Conservation (phyloP, 2,329 filamentous ascomycete genomes). For the Cyphellophora europaea region DNA sequence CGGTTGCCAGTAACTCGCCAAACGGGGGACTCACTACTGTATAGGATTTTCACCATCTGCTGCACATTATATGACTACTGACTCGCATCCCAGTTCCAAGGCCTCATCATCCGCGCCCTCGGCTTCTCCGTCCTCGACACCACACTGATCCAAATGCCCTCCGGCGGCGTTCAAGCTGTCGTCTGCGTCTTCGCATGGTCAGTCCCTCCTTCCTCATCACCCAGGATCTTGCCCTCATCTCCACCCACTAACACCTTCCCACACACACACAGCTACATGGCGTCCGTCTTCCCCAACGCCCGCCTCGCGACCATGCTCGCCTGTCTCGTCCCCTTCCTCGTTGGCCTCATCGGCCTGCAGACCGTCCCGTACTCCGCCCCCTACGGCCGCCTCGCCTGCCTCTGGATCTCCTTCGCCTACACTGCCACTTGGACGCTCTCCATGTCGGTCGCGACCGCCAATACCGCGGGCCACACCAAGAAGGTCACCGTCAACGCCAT, state of each 20-base stretch:
- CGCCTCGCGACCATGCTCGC: slow-evolving; percentile 5
- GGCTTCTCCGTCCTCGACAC: no score
- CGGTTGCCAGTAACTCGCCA: slow-evolving; percentile 18
- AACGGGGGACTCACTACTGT: slow-evolving; percentile 26
- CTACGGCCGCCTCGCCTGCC: slow-evolving; percentile 13
- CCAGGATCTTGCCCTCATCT: no score
- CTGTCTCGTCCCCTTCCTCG: slow-evolving; percentile 8
- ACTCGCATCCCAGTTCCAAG: no score
- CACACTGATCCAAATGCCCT: no score
- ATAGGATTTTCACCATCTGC: no score
- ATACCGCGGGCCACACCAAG: slow-evolving; percentile 31
- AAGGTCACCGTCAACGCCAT: slow-evolving; percentile 30
- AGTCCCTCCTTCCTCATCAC: no score
- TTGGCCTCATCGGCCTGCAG: slow-evolving; percentile 9
- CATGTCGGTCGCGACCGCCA: slow-evolving; percentile 22
- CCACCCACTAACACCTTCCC: no score
- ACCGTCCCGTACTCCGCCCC: slow-evolving; percentile 6
- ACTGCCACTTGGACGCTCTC: slow-evolving; percentile 11
- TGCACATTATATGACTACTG: no score
- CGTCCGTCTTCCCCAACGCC: slow-evolving; percentile 4
- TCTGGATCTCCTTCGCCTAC: slow-evolving; percentile 8
- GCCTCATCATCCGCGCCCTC: no score
- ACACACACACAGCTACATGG: no score
- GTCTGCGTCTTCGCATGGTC: no score
- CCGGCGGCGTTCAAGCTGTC: no score